Evolutionary conservation across 495 filamentous ascomycete species (phyloP).

Genomic region (Umbilicaria muhlenbergii): DNA sequence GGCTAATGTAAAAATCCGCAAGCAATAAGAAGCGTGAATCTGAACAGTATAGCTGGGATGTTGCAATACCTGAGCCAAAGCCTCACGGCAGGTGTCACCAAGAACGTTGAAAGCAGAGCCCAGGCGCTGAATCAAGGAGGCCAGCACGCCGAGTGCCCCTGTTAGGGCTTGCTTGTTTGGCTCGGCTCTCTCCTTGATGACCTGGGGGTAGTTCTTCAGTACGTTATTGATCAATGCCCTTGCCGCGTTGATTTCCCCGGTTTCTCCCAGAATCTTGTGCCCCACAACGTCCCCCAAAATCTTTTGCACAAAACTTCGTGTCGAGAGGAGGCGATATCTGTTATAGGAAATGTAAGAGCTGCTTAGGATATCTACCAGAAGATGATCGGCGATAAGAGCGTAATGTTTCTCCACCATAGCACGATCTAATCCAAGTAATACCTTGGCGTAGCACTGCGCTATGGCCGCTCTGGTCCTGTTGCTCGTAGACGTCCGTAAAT

Average conservation of each 20-base stretch:
- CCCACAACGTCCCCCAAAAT: constrained; percentile 78
- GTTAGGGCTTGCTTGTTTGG: constrained; percentile 76
- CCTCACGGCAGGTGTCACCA: constrained; percentile 71
- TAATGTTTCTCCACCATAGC: constrained; percentile 68
- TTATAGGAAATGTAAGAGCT: constrained; percentile 63
- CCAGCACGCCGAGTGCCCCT: constrained; percentile 62
- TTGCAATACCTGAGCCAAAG: constrained; percentile 76
- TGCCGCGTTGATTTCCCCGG: constrained; percentile 68
- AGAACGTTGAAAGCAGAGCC: constrained; percentile 66
- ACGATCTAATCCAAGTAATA: constrained; percentile 58
- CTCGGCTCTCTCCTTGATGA: constrained; percentile 78
- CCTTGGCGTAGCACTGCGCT: constrained; percentile 70
- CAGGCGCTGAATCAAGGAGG: constrained; percentile 61
- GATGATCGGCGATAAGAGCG: constrained; percentile 59
- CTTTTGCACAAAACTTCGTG: constrained; percentile 68
- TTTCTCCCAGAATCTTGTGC: constrained; percentile 67
- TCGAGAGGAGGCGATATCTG: constrained; percentile 74
- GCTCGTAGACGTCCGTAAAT: constrained; percentile 61
- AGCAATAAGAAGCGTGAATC: constrained; percentile 66
- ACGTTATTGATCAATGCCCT: constrained; percentile 72
- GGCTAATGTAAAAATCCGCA: constrained; percentile 75
- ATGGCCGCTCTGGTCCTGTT: constrained; percentile 72
- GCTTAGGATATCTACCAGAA: constrained; percentile 67
- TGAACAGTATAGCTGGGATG: constrained; percentile 96
- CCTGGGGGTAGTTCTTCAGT: constrained; percentile 89